These are phyloP conservation scores for Eudorina sp. DNA, from an alignment of 139 green algal genomes.

Conservation along the genomic window DNA sequence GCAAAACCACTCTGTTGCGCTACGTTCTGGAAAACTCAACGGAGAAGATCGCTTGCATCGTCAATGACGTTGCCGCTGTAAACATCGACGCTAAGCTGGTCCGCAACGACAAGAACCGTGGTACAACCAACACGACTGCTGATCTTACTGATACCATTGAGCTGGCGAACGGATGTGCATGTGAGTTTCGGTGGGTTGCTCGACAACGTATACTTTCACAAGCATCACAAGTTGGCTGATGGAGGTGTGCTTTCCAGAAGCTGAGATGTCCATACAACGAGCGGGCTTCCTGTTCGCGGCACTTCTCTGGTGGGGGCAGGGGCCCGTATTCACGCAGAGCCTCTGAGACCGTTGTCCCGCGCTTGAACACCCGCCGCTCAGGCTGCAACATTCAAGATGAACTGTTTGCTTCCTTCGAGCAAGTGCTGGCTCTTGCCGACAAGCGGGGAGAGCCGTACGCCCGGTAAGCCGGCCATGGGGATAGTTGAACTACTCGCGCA, in stretches of 20 bases:
- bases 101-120: constrained; percentile 71
- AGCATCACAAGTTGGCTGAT: too few relatives aligned
- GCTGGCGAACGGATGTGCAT: constrained; percentile 94
- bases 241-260: too few relatives aligned
- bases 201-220: too few relatives aligned
- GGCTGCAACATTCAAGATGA: constrained; percentile 91
- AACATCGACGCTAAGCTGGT: constrained; percentile 97
- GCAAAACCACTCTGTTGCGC: constrained; percentile 93
- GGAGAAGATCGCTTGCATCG: constrained; percentile 94
- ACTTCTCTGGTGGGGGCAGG: too few relatives aligned
- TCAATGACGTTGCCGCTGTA: constrained; percentile 94
- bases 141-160: constrained; percentile 95
- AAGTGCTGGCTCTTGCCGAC: constrained; percentile 84
- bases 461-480: constrained; percentile 59
- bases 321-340: too few relatives aligned
- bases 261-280: too few relatives aligned
- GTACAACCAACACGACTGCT: constrained; percentile 53
- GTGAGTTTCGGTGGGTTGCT: too few relatives aligned
- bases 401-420: constrained; percentile 91
- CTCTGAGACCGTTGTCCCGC: too few relatives aligned
- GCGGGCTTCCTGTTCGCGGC: too few relatives aligned
- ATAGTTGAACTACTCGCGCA: too few relatives aligned
- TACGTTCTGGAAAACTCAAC: constrained; percentile 86
- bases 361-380: too few relatives aligned
- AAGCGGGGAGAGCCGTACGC: constrained; percentile 81